Percentiles rank a stretch among this genome's conserved stretches.
These are phyloP conservation scores for Sarocladiaceae sp. DNA, from an alignment of 2,329 filamentous ascomycete species.

Conservation along the genomic window DNA sequence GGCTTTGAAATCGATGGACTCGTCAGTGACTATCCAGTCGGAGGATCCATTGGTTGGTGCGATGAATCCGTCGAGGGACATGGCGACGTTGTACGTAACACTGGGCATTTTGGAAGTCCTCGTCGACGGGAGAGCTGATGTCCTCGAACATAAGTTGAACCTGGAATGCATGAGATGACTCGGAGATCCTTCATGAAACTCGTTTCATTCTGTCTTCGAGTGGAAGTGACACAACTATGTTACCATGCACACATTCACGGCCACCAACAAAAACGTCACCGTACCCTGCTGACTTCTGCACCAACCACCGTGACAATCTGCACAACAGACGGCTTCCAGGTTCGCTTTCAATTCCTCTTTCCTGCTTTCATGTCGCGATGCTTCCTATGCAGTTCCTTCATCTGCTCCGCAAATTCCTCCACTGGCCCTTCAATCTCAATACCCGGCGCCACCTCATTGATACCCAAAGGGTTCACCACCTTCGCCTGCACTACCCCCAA, in stretches of 20 bases:
- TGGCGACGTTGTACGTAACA: conserved; percentile 24
- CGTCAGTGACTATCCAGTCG: conserved; percentile 25
- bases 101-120: neutral
- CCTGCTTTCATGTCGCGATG: conserved; percentile 6
- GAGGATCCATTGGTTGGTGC: conserved; percentile 22
- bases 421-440: conserved; percentile 24
- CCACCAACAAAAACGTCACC: too few relatives aligned
- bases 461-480: conserved; percentile 19
- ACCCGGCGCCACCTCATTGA: conserved; percentile 23
- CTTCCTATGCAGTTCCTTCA: conserved; percentile 21
- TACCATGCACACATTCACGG: too few relatives aligned
- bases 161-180: too few relatives aligned
- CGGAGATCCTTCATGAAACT: too few relatives aligned
- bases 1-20: conserved; percentile 23
- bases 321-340: too few relatives aligned
- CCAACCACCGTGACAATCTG: too few relatives aligned
- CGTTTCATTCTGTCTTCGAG: too few relatives aligned
- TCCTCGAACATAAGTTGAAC: too few relatives aligned
- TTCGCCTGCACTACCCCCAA: conserved; percentile 15
- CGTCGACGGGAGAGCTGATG: too few relatives aligned
- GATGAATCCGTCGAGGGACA: conserved; percentile 29
- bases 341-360: neutral
- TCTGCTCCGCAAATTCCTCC: conserved; percentile 20
- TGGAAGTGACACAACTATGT: too few relatives aligned
- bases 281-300: too few relatives aligned